Conservation (phyloP, 306 rosid species). For the Inga leiocalycina region DNA sequence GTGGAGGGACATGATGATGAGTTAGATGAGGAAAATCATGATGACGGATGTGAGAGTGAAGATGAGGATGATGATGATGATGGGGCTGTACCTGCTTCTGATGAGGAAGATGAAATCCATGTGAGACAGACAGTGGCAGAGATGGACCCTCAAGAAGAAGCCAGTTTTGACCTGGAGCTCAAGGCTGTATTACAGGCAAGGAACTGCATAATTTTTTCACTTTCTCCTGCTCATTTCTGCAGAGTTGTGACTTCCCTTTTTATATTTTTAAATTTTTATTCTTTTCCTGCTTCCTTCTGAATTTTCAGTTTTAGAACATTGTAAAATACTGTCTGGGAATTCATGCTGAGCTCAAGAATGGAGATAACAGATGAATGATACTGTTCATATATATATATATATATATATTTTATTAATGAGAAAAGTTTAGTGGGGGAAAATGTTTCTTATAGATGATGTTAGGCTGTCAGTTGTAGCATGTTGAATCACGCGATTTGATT, state of each 20-base stretch:
- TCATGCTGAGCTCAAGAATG: slow-evolving; percentile 1
- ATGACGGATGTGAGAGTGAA: slow-evolving; percentile 78
- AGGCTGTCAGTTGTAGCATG: slow-evolving; percentile 20
- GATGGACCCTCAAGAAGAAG: slow-evolving; percentile 95
- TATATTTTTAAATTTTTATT: not conserved
- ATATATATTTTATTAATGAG: not conserved
- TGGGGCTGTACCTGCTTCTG: slow-evolving; percentile 81
- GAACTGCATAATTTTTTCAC: slow-evolving; percentile 30
- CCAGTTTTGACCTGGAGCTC: slow-evolving; percentile 87
- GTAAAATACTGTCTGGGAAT: slow-evolving; percentile 1
- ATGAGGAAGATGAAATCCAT: slow-evolving; percentile 94
- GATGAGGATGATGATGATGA: slow-evolving; percentile 81
- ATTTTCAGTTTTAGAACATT: slow-evolving; percentile 10
- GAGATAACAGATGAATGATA: not conserved
- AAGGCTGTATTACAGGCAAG: slow-evolving; percentile 92
- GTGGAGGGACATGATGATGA: slow-evolving; percentile 82
- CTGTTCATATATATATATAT: not conserved
- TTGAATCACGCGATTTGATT: slow-evolving; percentile 26
- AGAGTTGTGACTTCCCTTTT: not conserved
- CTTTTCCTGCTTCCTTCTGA: not conserved
- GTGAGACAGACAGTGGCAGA: slow-evolving; percentile 84
- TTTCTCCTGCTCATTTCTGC: slow-evolving; percentile 25
- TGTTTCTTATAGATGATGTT: not conserved
- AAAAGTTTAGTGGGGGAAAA: not conserved
- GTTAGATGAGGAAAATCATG: slow-evolving; percentile 82